Evolutionary conservation across 2,329 filamentous ascomycete species (phyloP), one percentile per base, ranked within the genome.

Genomic region (Colletotrichum sublineola): DNA sequence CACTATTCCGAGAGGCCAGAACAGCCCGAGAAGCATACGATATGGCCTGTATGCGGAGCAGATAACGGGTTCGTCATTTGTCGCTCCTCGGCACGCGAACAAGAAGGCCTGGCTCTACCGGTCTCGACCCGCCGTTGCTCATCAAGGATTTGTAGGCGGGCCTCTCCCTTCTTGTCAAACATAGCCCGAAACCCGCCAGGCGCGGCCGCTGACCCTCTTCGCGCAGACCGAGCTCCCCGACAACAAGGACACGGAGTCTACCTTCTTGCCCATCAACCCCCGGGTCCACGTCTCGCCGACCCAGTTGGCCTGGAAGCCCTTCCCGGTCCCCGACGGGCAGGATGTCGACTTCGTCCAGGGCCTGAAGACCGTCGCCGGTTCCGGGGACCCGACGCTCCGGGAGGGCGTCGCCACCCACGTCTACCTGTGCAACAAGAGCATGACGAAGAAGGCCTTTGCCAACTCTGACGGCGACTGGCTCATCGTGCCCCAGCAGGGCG

Each of bases 401-500:
- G 84, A 87, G 73, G 86, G 86, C 2, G 76, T 88, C 9, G 86
- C 86, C 4, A 81, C 85, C 1, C 86, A 87, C 73, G 80, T 86
- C 57, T 88, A 86, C 73, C 80, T 83, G 57, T 81, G 83, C 67
- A 87, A 86, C 67, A 79, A 80, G 9, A 81, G 77, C 75, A 88
- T 88, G 87, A 78, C 80, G 2, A 81, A 82, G 3, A 77, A 81
- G 14, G 86, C 87, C 0, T 88, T 87, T 68, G 85, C 82, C 75
- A 87, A 87, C 75, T 88, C 89, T 1, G 91, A 93, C 72, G 91
- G 91, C 20, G 91, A 93, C 77, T 87, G 91, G 73, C 82, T 93
- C 64, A 90, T 93, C 58, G 85, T 93, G 3, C 89, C 88, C 0
- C 91, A 93, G 72, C 86, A 90, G 74, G 91, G 91, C 15, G 83